Conservation (phyloP, 768 basidiomycete genomes). For the Lentinus tigrinus region DNA sequence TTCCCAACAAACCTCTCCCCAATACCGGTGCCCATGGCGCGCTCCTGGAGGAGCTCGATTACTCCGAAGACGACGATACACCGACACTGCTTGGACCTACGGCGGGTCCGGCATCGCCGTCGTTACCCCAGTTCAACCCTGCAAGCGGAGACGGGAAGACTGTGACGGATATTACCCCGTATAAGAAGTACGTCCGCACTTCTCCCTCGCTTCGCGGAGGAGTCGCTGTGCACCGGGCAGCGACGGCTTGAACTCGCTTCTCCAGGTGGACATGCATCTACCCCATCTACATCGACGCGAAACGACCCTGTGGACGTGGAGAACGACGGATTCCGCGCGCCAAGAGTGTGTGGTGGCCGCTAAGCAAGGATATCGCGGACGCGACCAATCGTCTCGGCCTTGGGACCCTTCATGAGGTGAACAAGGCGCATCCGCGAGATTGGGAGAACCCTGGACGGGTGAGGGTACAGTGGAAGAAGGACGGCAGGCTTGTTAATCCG, state of each 20-base stretch:
- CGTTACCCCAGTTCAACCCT: constrained; percentile 28
- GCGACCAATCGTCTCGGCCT: constrained; percentile 77
- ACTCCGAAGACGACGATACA: constrained; percentile 39
- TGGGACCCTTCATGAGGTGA: constrained; percentile 82
- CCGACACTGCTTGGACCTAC: constrained; percentile 8
- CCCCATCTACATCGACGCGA: constrained; percentile 96
- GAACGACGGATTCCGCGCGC: constrained; percentile 77
- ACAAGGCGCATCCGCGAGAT: constrained; percentile 89
- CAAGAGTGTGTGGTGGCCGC: constrained; percentile 91
- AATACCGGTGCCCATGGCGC: constrained; percentile 71
- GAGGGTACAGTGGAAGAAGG: constrained; percentile 88
- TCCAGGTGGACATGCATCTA: constrained; percentile 93
- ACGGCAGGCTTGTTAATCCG: constrained; percentile 62
- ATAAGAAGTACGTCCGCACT: constrained; percentile 63
- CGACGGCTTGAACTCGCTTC: constrained; percentile 6
- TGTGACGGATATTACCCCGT: constrained; percentile 76
- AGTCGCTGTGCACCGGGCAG: background rate
- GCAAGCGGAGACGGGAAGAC: constrained; percentile 32
- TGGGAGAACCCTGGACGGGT: constrained; percentile 99
- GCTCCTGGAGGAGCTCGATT: constrained; percentile 76
- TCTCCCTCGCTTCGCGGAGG: background rate
- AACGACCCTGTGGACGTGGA: constrained; percentile 81
- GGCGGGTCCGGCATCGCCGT: constrained; percentile 59
- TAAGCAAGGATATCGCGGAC: constrained; percentile 89
- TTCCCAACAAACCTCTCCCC: constrained; percentile 66